Base-by-base conservation (phyloP, 306 rosid genomes). In the Lupinus albus region DNA sequence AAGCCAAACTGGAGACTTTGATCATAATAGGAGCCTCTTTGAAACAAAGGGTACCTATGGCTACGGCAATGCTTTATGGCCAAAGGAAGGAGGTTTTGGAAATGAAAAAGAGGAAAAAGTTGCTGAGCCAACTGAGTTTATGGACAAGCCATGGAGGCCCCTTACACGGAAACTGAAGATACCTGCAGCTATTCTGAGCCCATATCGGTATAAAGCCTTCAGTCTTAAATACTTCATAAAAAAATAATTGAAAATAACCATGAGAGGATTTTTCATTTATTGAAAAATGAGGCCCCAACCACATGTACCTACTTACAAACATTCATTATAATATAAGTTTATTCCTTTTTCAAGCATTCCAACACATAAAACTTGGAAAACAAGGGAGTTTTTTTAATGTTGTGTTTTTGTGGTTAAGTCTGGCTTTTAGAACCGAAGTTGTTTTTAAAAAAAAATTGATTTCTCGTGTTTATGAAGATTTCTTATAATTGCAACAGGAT, bases 11-110 rank as follows among this genome's bases (percentile, higher is more conserved):
- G 90, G 82, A 30, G 97, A 91, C 51, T 91, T 91, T 64, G 97
- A 91, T 79, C 97, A 91, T 73, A 88, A 91, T 53, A 77, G 93
- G 53, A 88, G 95, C 95, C 78, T 91, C 50, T 91, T 91, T 80
- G 97, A 91, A 73, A 91, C 97, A n/a, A 91, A 79, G 81, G 97
- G 97, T 3, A 91, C 95, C 61, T 91, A 91, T 80, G 97, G 97
- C 21, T 91, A 91, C 79, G 97, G 97, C 50, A 91, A 91, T 79
- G 97, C 93, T 65, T 84, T 88, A 59, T 91, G 97, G 97, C 95
- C 97, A 16, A 91, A 86, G 79, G 91, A 84, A 52, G 97, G 92
- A 2, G 95, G 83, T 48, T 80, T 84, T 33, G 97, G 79, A 14
- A 88, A 76, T 76, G 96, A 71, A 9, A 87, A 75, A 65, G 85